Evolutionary conservation across 192 early-diverging fungal genomes (phyloP), one percentile per base, ranked within the genome.

Genomic region (Coemansia sp.): DNA sequence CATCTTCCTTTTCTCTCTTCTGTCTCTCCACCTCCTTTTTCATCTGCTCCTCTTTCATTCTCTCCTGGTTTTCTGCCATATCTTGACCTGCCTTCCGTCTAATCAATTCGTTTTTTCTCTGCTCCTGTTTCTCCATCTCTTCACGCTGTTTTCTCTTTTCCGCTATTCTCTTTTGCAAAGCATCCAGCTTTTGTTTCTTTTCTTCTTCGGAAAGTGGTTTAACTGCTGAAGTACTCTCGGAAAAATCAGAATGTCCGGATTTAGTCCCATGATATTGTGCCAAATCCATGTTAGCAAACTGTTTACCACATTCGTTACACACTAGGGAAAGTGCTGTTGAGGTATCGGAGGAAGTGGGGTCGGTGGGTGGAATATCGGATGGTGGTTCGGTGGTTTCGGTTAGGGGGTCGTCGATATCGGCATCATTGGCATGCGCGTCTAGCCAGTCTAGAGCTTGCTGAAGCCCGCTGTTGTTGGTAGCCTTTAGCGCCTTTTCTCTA

Each of bases 131-230:
- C 71, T 88, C 91, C 36, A 68, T 68, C 57, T 79, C 69, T 18
- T 85, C 83, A 63, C 88, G 88, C 73, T 84, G 66, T 63, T 85
- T 74, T 43, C 87, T 73, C 68, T 88, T 87, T 22, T 65, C 64
- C 7, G 80, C 86, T 56, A 93, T 71, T 54, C 84, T 72, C 3
- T 69, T 75, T 77, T 90, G 80, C 22, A 93, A 68, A 37, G 90
- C 88, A 12, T 67, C 80, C 2, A 92, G 75, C 70, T 91, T 92
- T 11, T 74, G 71, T 58, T 73, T 74, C 82, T 93, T 93, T 64
- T 94, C 92, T 35, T 91, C 91, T 17, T 85, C 88, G 8, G 88
- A 88, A 17, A 94, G 75, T 22, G 92, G 90, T 74, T 90, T 87
- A 54, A 92, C 87, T 0, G 71, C 85, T 32, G 89, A 83, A 3